Evolutionary conservation across 306 rosid genomes (phyloP).

Genomic region (Sesbania bispinosa): DNA sequence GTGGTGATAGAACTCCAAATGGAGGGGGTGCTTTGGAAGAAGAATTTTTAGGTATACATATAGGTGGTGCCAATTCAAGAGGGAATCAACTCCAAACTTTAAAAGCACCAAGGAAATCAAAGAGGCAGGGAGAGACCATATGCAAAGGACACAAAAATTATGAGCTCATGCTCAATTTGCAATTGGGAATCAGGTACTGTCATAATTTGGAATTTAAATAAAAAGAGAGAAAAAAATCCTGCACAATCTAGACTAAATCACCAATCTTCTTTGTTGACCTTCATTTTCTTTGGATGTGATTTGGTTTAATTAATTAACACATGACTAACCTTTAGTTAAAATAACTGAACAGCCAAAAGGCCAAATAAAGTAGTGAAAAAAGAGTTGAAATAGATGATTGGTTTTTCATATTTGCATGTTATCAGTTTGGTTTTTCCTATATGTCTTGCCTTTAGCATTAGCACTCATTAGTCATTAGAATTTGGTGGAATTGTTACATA

Average conservation of each 20-base stretch:
- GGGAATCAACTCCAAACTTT: slow-evolving; percentile 27
- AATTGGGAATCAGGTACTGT: slow-evolving; percentile 76
- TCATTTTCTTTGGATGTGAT: too few relatives aligned
- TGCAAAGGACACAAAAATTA: slow-evolving; percentile 84
- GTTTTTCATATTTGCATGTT: too few relatives aligned
- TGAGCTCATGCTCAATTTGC: slow-evolving; percentile 92
- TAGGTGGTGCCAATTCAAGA: slow-evolving; percentile 21
- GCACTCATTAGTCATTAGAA: neutral
- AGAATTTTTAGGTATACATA: slow-evolving; percentile 20
- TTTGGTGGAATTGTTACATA: slow-evolving; percentile 24
- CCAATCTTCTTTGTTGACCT: neutral
- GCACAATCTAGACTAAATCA: too few relatives aligned
- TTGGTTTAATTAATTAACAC: too few relatives aligned
- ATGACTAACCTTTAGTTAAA: too few relatives aligned
- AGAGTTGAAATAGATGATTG: too few relatives aligned
- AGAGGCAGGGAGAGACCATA: slow-evolving; percentile 82
- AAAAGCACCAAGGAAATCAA: slow-evolving; percentile 46
- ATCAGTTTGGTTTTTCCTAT: neutral
- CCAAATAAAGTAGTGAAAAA: too few relatives aligned
- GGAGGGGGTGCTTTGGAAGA: slow-evolving; percentile 20
- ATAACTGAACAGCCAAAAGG: too few relatives aligned
- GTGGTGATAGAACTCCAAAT: slow-evolving; percentile 23
- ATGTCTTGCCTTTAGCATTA: neutral
- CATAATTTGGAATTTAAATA: neutral
- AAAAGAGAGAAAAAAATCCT: neutral